These are phyloP conservation scores for Eucalyptus cloeziana DNA, from an alignment of 345 rosid species.

Conservation along the genomic window DNA sequence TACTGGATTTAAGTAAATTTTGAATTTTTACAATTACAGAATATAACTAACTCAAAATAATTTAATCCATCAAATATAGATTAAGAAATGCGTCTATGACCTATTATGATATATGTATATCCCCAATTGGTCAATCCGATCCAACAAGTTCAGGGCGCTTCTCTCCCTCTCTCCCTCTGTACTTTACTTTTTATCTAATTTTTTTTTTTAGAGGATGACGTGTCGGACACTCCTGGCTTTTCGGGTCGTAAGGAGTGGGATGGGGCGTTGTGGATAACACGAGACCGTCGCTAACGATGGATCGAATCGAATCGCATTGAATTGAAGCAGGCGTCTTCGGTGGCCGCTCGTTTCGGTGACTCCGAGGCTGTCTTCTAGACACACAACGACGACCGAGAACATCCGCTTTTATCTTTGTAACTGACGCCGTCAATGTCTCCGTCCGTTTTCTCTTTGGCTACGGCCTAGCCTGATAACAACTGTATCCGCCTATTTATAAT, in stretches of 20 bases:
- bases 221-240: neutral
- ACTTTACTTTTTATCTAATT: rapidly evolving
- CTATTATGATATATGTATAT: too few species aligned
- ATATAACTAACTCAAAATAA: too few species aligned
- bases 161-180: too few species aligned
- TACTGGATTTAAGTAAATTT: neutral
- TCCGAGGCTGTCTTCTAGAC: neutral
- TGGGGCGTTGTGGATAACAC: neutral
- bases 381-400: neutral
- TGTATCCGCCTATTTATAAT: neutral
- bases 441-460: neutral
- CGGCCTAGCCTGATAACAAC: neutral
- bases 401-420: neutral
- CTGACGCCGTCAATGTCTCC: neutral
- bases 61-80: too few species aligned
- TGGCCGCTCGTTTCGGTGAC: neutral
- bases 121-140: neutral
- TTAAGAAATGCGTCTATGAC: too few species aligned
- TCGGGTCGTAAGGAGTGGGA: neutral
- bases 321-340: neutral
- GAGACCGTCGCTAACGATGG: neutral
- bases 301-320: neutral
- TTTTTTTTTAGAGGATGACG: neutral
- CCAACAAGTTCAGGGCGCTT: neutral
- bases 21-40: neutral